Base-by-base conservation (phyloP, 768 basidiomycete species). In the Leccinum barrowsii region DNA sequence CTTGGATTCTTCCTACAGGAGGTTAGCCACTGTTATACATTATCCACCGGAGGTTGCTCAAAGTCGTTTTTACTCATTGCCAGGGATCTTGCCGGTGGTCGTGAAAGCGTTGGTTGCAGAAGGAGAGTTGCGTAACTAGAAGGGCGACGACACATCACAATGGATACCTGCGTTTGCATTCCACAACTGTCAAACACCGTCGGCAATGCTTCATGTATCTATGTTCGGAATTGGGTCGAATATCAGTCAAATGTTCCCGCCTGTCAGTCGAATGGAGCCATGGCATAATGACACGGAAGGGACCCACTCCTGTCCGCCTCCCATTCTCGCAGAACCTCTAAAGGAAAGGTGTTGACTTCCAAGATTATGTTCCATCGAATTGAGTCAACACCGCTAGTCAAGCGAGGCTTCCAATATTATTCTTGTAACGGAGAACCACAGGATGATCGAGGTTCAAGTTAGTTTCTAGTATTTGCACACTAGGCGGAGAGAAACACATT, bases 1-100 rank as follows among this genome's bases (percentile, higher is more conserved):
- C 57, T 13, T 84, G 80, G 66, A 52, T 66, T 6, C 67, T 90
- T 32, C 80, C 83, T 3, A 88, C 86, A 1, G 89, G 89, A 76
- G 88, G 89, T 88, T 58, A 54, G 80, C 70, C 30, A 15, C n/a
- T 2, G 35, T 15, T 7, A 17, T 21, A 21, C 11, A n/a, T 22
- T 35, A 17, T 19, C 19, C 19, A 19, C 19, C 19, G 22, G 21
- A 22, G 8, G 7, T 15, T 4, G 24, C 7, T 52, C 52, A 19
- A 55, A 10, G 10, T 24, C 1, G 19, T 21, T 58, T 56, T 13
- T 15, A 17, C 15, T n/a, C 6, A 3, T 46, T 30, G 5, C 11
- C 35, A 72, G 70, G 70, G 2, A 60, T 72, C 52, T n/a, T 72
- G 30, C 66, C 70, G 1, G 34, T 73, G 11, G 60, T 72, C 21